Evolutionary conservation across 176 grass and related monocot genomes (phyloP), one percentile per base, ranked within the genome.

Genomic region (Avena insularis): DNA sequence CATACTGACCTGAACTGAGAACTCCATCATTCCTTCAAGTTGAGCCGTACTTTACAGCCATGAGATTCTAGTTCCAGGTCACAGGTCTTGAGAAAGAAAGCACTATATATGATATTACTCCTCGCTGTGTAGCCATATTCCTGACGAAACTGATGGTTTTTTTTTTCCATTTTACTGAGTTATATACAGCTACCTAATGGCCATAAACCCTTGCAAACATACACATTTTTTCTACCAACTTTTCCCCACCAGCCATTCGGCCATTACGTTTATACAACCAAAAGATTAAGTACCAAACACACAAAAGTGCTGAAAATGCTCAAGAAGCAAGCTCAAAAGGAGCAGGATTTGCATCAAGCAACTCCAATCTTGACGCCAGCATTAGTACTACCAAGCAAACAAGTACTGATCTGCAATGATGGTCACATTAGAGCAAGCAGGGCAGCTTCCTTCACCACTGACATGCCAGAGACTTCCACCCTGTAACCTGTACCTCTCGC

Each of bases 21-120:
- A 75, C 33, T 17, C 63, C 47, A 83, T 83, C 15, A 83, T 74
- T 83, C 75, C 9, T 35, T 56, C 84, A 79, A 36, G 65, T 58
- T 65, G 66, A 27, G 66, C 35, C 72, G 80, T 47, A 31, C 57
- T 90, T 84, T 90, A 65, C 85, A 91, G 75, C 36, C 57, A 84
- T 65, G 74, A 33, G 80, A 79, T 67, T 90, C 89, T 71, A 74
- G 48, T 49, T 87, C 62, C 48, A 59, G 31, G 17, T 31, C 71
- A 67, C 59, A 76, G n/a, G 35, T 33, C 65, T 68, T 1, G 2
- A 49, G 47, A 85, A 38, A 43, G 35, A 78, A 68, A 60, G 36
- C 51, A 43, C 40, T 43, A 43, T 13, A 46, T 31, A 77, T 31
- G 48, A 77, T 77, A 33, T 17, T 31, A 9, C 73, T 31, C 50